Conservation (phyloP, 2,329 filamentous ascomycete species). For the Alternaria sp. region DNA sequence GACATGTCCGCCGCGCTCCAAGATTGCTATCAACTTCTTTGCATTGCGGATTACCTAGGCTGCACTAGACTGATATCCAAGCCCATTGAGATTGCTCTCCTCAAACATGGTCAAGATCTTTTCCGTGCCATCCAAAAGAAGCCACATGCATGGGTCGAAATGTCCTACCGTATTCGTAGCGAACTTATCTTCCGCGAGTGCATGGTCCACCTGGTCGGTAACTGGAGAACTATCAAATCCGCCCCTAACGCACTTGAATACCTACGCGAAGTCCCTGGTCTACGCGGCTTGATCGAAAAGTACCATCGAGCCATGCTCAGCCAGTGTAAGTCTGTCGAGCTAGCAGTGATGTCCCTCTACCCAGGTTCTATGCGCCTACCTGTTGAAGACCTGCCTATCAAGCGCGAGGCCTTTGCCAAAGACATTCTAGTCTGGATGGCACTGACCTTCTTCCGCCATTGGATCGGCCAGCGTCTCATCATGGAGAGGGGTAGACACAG, state of each 20-base stretch:
- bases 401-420: conserved; percentile 56
- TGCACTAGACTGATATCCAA: conserved; percentile 55
- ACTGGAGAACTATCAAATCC: conserved; percentile 46
- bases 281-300: conserved; percentile 43
- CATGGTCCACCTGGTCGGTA: conserved; percentile 56
- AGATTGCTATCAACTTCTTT: conserved; percentile 53
- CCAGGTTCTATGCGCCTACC: conserved; percentile 39
- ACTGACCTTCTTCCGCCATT: conserved; percentile 58
- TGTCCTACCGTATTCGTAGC: conserved; percentile 57
- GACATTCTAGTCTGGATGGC: conserved; percentile 64
- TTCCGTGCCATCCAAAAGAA: conserved; percentile 55
- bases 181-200: conserved; percentile 57
- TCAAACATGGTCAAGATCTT: conserved; percentile 58
- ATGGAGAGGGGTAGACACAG: conserved; percentile 50
- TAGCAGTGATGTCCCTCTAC: conserved; percentile 34
- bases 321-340: conserved; percentile 40
- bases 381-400: conserved; percentile 44
- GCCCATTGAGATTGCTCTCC: conserved; percentile 58
- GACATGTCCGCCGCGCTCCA: conserved; percentile 52
- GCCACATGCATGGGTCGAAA: conserved; percentile 58
- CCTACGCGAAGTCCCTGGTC: conserved; percentile 29
- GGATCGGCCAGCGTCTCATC: conserved; percentile 54
- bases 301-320: conserved; percentile 41
- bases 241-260: conserved; percentile 12
- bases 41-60: conserved; percentile 58